Percentiles rank a stretch among this genome's conserved stretches.
Conservation (phyloP, 257 asterid genomes). For the Ballota nigra region DNA sequence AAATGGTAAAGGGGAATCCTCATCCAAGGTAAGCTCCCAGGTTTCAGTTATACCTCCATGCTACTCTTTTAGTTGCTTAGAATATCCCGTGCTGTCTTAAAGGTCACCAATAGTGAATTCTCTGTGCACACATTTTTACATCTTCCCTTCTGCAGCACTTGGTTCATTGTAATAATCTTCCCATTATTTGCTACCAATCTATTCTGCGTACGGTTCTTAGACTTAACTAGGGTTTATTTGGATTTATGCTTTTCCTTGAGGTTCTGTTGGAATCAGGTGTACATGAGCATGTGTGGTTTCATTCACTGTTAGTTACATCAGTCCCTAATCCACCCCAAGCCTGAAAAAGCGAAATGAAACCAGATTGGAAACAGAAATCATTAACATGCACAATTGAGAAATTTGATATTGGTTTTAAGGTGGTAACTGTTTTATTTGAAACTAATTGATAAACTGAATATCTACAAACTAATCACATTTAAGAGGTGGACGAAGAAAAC, state of each 20-base stretch:
- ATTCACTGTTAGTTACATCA: neutral
- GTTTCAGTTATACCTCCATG: conserved; percentile 13
- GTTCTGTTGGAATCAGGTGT: neutral
- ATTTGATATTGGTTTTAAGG: neutral
- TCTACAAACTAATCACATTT: neutral
- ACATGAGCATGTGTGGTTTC: neutral
- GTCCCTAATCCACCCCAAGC: neutral
- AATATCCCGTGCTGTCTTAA: neutral
- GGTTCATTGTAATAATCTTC: neutral
- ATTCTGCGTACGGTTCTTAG: conserved; percentile 2
- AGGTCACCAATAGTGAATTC: conserved; percentile 7
- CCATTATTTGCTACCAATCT: neutral
- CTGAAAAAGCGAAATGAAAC: neutral
- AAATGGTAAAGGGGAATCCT: conserved; percentile 97
- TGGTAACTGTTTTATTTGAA: neutral
- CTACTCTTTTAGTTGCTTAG: conserved; percentile 17
- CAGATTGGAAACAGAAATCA: neutral
- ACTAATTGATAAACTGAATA: neutral
- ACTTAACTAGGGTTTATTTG: neutral
- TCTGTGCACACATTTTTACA: neutral
- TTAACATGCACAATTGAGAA: neutral
- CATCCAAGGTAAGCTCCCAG: conserved; percentile 68
- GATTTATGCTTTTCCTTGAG: neutral
- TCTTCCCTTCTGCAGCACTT: conserved; percentile 7
- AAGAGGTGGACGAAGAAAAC: neutral